Conservation (phyloP, 1,284 basidiomycete species). For the Violaceomyces palustris region DNA sequence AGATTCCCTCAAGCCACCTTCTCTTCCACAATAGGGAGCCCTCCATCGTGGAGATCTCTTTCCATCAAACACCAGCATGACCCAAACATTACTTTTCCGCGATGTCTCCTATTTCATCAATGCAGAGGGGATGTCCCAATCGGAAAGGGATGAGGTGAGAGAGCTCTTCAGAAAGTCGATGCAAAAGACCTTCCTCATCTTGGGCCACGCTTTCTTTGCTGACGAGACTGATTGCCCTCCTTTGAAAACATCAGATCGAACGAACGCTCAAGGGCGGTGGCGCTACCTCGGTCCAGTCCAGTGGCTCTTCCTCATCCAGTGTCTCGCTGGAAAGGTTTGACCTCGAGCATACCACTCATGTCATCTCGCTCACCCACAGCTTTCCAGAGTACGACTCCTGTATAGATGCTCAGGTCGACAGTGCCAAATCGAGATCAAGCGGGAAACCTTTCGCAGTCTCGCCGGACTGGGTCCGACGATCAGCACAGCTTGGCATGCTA, state of each 20-base stretch:
- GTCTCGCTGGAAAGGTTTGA: conserved; percentile 10
- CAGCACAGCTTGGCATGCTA: conserved; percentile 15
- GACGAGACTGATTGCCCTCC: background rate
- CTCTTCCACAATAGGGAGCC: too few species aligned
- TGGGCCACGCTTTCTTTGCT: background rate
- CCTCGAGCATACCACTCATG: conserved; percentile 51
- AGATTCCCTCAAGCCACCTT: too few species aligned
- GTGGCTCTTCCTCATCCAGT: background rate
- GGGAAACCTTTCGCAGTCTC: conserved; percentile 2
- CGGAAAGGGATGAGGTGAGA: conserved; percentile 9
- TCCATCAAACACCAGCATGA: too few species aligned
- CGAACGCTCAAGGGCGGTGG: conserved; percentile 3
- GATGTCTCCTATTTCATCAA: conserved; percentile 23
- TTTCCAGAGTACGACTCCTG: conserved; percentile 57
- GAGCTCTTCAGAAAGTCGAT: background rate
- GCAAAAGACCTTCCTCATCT: too few species aligned
- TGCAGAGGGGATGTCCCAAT: conserved; percentile 12
- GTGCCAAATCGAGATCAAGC: conserved; percentile 1
- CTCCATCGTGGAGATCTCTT: background rate
- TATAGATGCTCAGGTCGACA: conserved; percentile 15
- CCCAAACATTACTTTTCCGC: too few species aligned
- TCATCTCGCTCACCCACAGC: conserved; percentile 58
- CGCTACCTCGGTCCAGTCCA: conserved; percentile 1
- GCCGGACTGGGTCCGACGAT: conserved; percentile 38
- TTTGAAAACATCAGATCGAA: conserved; percentile 3